A percentile compares a stretch with the other conserved stretches of the same genome.
Conservation (phyloP, 2,329 filamentous ascomycete genomes). For the Septoria petroselini region DNA sequence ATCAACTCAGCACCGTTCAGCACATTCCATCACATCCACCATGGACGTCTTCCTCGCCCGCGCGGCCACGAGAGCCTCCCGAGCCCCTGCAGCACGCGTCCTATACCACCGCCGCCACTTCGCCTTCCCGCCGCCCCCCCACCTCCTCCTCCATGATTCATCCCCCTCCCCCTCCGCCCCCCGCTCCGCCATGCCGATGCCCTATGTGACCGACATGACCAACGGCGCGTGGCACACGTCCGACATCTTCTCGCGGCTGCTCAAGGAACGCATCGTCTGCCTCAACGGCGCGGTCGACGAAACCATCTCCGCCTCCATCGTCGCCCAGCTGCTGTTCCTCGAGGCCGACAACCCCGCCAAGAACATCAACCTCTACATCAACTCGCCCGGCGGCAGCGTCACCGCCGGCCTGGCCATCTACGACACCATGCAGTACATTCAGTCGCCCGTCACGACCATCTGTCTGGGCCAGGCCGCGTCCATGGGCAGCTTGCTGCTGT, state of each 20-base stretch:
- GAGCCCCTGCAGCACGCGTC: constrained; percentile 20
- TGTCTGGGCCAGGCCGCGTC: constrained; percentile 92
- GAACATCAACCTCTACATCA: constrained; percentile 96
- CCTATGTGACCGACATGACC: constrained; percentile 46
- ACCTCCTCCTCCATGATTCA: constrained; percentile 1
- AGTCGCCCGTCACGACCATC: constrained; percentile 86
- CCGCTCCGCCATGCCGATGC: constrained; percentile 38
- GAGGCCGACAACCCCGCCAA: constrained; percentile 95
- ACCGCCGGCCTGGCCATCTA: constrained; percentile 86
- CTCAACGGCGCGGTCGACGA: constrained; percentile 91
- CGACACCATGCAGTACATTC: constrained; percentile 98
- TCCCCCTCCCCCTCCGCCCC: constrained; percentile 25
- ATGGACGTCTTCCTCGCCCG: constrained; percentile 24
- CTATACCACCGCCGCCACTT: constrained; percentile 5
- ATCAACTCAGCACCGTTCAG: too few species aligned
- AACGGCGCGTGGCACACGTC: constrained; percentile 53
- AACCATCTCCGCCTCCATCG: constrained; percentile 84
- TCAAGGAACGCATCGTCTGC: constrained; percentile 84
- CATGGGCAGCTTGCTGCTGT: constrained; percentile 87
- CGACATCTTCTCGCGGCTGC: constrained; percentile 48
- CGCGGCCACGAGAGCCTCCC: constrained; percentile 28
- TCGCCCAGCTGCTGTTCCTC: constrained; percentile 94
- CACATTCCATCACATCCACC: too few species aligned
- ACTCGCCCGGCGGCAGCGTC: constrained; percentile 90
- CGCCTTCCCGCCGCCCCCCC: constrained; percentile 1